Evolutionary conservation across 2,329 filamentous ascomycete genomes (phyloP).

Genomic region (Macroventuria anomochaeta): DNA sequence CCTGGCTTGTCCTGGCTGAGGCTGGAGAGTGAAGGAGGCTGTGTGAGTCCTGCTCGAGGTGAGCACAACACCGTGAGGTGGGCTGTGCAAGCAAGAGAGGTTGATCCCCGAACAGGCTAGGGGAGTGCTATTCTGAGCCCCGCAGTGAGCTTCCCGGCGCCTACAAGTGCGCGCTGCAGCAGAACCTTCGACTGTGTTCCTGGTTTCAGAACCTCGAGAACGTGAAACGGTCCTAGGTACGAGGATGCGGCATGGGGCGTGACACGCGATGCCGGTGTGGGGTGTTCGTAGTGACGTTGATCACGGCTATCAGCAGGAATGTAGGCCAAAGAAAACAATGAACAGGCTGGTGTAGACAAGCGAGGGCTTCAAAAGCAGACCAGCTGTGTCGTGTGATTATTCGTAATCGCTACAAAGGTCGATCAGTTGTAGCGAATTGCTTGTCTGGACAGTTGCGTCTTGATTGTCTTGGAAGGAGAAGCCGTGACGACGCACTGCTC

Average conservation of each 20-base stretch:
- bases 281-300: slow-evolving; percentile 16
- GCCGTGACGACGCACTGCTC: slow-evolving; percentile 12
- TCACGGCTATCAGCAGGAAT: slow-evolving; percentile 11
- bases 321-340: slow-evolving; percentile 1
- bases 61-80: slow-evolving; percentile 21
- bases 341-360: neutral
- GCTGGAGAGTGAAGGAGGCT: slow-evolving; percentile 41
- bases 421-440: slow-evolving; percentile 15
- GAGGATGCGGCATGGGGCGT: slow-evolving; percentile 14
- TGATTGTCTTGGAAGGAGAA: slow-evolving; percentile 7
- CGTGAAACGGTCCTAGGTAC: slow-evolving; percentile 26
- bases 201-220: slow-evolving; percentile 30
- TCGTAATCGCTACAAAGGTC: neutral
- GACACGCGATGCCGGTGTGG: slow-evolving; percentile 23
- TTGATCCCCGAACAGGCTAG: slow-evolving; percentile 14
- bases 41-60: slow-evolving; percentile 31
- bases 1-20: slow-evolving; percentile 29
- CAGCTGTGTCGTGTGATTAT: slow-evolving; percentile 7
- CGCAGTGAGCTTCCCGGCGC: slow-evolving; percentile 20
- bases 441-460: slow-evolving; percentile 10
- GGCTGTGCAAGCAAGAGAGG: slow-evolving; percentile 20
- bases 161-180: slow-evolving; percentile 18
- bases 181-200: slow-evolving; percentile 21
- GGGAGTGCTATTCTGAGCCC: slow-evolving; percentile 11
- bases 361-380: neutral